Conservation (phyloP, 2,329 filamentous ascomycete species). For the Sarocladium oryzae region DNA sequence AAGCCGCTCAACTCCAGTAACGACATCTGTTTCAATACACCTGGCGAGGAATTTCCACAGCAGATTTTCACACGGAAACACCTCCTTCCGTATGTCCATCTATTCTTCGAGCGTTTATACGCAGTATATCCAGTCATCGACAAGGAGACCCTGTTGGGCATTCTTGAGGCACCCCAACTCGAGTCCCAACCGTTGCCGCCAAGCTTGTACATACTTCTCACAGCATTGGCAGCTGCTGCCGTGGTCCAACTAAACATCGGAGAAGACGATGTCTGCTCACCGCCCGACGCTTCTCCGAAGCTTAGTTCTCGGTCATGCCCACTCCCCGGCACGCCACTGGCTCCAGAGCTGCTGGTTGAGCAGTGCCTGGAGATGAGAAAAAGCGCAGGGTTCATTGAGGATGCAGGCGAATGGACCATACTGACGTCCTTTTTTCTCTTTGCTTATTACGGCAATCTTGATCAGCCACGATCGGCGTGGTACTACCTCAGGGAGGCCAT, state of each 20-base stretch:
- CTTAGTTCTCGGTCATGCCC: not conserved
- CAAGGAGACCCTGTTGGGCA: constrained; percentile 9
- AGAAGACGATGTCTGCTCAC: not conserved
- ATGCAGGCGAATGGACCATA: constrained; percentile 16
- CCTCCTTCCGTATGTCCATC: constrained; percentile 13
- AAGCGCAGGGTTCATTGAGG: constrained; percentile 12
- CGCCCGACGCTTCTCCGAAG: not conserved
- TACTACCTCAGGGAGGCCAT: constrained; percentile 18
- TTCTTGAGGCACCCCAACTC: not conserved
- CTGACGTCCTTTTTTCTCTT: constrained; percentile 18
- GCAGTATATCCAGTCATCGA: constrained; percentile 17
- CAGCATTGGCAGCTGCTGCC: constrained; percentile 15
- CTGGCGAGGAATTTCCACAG: not conserved
- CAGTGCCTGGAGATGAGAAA: constrained; percentile 13
- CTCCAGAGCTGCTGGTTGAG: constrained; percentile 13
- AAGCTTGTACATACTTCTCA: constrained; percentile 10
- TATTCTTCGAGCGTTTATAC: constrained; percentile 17
- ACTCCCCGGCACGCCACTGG: not conserved
- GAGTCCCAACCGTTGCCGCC: not conserved
- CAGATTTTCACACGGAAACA: not conserved
- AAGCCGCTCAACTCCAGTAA: not conserved
- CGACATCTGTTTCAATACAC: not conserved
- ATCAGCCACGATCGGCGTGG: constrained; percentile 14
- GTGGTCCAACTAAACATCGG: constrained; percentile 16
- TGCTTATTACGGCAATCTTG: constrained; percentile 14